Conservation (phyloP, 2,329 filamentous ascomycete species). For the Colletotrichum navitas region DNA sequence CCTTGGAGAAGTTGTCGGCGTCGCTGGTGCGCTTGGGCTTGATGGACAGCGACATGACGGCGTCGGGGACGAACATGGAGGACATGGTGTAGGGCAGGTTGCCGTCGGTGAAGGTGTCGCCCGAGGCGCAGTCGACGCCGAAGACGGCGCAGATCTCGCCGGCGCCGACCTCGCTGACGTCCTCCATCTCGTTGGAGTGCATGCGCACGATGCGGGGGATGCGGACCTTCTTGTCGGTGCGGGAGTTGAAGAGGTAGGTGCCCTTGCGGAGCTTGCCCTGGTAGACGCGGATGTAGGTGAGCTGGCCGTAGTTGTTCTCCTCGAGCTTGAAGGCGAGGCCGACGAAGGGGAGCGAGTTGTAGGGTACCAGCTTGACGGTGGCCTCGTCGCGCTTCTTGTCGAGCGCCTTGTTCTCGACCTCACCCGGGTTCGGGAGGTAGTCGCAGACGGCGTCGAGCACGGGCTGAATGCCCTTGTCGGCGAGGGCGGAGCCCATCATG, state of each 20-base stretch:
- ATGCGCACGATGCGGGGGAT: conserved; percentile 98
- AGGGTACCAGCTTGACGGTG: conserved; percentile 88
- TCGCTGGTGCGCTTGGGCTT: conserved; percentile 95
- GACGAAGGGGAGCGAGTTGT: conserved; percentile 93
- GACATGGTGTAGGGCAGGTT: conserved; percentile 94
- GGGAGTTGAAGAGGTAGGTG: conserved; percentile 91
- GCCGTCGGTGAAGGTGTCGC: conserved; percentile 98
- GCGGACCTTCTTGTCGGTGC: conserved; percentile 95
- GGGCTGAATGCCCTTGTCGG: conserved; percentile 94
- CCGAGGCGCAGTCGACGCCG: conserved; percentile 96
- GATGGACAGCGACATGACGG: conserved; percentile 98
- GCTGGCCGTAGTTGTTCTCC: conserved; percentile 97
- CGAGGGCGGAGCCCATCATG: conserved; percentile 94
- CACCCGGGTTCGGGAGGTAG: conserved; percentile 90
- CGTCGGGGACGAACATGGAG: conserved; percentile 97
- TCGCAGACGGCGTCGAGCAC: conserved; percentile 98
- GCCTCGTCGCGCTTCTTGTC: conserved; percentile 85
- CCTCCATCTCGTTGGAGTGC: conserved; percentile 99
- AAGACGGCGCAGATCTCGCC: conserved; percentile 99
- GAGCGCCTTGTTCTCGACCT: conserved; percentile 90
- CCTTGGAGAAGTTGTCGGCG: conserved; percentile 94
- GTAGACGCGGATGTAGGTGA: conserved; percentile 98
- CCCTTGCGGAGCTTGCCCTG: conserved; percentile 92
- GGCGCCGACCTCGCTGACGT: conserved; percentile 90
- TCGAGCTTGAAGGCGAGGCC: conserved; percentile 98